These are phyloP conservation scores for Wickerhamiella infanticola DNA, from an alignment of 1,139 yeast species.

Conservation along the genomic window DNA sequence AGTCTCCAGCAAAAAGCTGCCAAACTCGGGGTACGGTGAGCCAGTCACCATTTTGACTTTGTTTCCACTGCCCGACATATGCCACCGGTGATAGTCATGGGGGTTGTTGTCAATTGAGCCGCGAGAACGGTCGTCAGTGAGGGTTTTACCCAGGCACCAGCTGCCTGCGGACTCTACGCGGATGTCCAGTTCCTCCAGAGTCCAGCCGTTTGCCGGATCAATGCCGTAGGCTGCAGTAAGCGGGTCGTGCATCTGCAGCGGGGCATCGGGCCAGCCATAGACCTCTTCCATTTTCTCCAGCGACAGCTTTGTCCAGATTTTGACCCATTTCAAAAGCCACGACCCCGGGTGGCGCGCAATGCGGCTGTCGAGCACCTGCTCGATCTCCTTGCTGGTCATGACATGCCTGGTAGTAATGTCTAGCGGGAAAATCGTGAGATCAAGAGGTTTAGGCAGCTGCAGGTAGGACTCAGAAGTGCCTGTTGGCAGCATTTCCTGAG, in stretches of 20 bases:
- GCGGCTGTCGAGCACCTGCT: conserved; percentile 9
- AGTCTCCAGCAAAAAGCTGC: conserved; percentile 5
- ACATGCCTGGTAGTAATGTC: conserved; percentile 25
- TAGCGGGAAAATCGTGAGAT: conserved; percentile 25
- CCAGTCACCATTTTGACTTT: conserved; percentile 11
- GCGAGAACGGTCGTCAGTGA: conserved; percentile 24
- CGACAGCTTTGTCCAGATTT: conserved; percentile 23
- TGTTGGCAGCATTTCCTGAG: conserved; percentile 20
- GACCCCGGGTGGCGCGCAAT: conserved; percentile 12
- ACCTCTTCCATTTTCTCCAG: conserved; percentile 20
- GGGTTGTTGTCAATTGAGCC: conserved; percentile 10
- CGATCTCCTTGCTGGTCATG: conserved; percentile 17
- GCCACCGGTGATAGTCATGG: conserved; percentile 15
- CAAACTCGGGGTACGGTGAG: conserved; percentile 13
- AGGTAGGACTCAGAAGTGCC: conserved; percentile 12
- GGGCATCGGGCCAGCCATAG: conserved; percentile 14
- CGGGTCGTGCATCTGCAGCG: conserved; percentile 27
- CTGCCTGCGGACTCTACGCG: conserved; percentile 28
- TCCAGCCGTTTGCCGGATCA: conserved; percentile 18
- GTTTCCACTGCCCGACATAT: conserved; percentile 15
- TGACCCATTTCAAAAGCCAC: conserved; percentile 24
- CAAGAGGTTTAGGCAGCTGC: conserved; percentile 17
- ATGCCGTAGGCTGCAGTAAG: conserved; percentile 26
- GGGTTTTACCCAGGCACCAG: conserved; percentile 26
- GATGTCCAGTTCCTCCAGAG: conserved; percentile 20